phyloP scores from a whole-genome alignment of 2,329 filamentous ascomycete genomes.

The Hymenoscyphus fraxineus region DNA sequence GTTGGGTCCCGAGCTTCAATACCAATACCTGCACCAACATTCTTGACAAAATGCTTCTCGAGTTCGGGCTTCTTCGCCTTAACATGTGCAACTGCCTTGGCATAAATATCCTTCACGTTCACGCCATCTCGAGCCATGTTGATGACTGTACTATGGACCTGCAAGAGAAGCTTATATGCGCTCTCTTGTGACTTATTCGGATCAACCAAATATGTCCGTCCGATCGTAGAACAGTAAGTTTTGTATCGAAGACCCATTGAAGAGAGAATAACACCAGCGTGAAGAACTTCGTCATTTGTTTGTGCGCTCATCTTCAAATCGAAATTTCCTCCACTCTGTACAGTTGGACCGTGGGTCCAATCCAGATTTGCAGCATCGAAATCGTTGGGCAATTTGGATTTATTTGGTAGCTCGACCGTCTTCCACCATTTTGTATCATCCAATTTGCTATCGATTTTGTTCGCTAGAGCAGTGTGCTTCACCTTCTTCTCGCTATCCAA shows the following conservation, averaged over 20 bases:
- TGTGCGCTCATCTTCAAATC: constrained; percentile 79
- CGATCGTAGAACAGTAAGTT: constrained; percentile 89
- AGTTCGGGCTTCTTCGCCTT: constrained; percentile 91
- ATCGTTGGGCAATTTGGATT: constrained; percentile 75
- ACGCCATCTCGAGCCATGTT: constrained; percentile 88
- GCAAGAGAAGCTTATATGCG: constrained; percentile 84
- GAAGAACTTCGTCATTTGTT: constrained; percentile 76
- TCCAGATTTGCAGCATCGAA: constrained; percentile 88
- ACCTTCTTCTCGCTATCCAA: constrained; percentile 97
- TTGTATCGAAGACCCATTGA: constrained; percentile 92
- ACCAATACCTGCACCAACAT: constrained; percentile 86
- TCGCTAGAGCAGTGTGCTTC: constrained; percentile 79
- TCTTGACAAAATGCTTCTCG: constrained; percentile 92
- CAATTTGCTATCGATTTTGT: constrained; percentile 85
- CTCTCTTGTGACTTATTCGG: constrained; percentile 94
- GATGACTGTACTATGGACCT: constrained; percentile 83
- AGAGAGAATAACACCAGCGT: constrained; percentile 90
- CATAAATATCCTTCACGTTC: constrained; percentile 83
- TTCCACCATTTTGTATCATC: constrained; percentile 95
- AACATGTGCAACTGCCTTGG: constrained; percentile 75
- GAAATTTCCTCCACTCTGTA: constrained; percentile 95
- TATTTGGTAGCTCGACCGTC: constrained; percentile 64
- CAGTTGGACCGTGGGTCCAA: constrained; percentile 85
- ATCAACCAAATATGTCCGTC: constrained; percentile 91
- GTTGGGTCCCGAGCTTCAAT: constrained; percentile 86